phyloP scores from a whole-genome alignment of 1,139 yeast genomes.

The Hansenula lynferdii region DNA sequence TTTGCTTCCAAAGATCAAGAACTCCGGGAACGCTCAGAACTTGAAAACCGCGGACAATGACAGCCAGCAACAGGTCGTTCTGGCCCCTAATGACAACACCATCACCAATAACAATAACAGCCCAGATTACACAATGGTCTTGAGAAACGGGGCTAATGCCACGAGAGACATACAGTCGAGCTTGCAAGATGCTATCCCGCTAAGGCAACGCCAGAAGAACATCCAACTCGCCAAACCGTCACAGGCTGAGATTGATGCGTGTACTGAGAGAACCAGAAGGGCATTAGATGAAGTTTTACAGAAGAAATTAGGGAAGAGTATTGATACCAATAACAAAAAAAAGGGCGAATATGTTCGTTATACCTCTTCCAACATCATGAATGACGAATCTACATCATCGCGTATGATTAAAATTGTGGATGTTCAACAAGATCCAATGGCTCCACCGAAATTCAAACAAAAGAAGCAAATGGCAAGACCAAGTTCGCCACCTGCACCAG shows the following conservation, averaged over 20 bases:
- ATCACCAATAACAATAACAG: too few relatives aligned
- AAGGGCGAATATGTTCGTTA: conserved; percentile 42
- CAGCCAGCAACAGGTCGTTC: background rate
- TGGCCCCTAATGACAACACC: too few relatives aligned
- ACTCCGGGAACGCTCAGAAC: background rate
- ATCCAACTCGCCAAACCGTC: conserved; percentile 34
- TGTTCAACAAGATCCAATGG: conserved; percentile 73
- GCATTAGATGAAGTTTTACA: conserved; percentile 43
- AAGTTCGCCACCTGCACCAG: conserved; percentile 62
- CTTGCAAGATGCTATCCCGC: conserved; percentile 41
- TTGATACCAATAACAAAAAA: conserved; percentile 17
- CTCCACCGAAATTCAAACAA: conserved; percentile 75
- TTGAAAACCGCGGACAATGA: background rate
- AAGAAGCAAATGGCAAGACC: conserved; percentile 70
- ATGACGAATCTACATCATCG: conserved; percentile 21
- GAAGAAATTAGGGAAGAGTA: conserved; percentile 29
- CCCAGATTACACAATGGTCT: conserved; percentile 27
- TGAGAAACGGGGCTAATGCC: conserved; percentile 28
- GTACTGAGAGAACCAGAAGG: conserved; percentile 40
- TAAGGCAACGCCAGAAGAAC: conserved; percentile 36
- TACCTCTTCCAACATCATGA: conserved; percentile 39
- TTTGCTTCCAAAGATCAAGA: background rate
- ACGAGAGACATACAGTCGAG: conserved; percentile 31
- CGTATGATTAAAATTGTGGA: conserved; percentile 54
- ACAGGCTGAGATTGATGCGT: conserved; percentile 32